Percentiles rank a stretch among this genome's conserved stretches.
phyloP scores from a whole-genome alignment of 371 early-diverging fungal species.

The Mucor plumbeus region DNA sequence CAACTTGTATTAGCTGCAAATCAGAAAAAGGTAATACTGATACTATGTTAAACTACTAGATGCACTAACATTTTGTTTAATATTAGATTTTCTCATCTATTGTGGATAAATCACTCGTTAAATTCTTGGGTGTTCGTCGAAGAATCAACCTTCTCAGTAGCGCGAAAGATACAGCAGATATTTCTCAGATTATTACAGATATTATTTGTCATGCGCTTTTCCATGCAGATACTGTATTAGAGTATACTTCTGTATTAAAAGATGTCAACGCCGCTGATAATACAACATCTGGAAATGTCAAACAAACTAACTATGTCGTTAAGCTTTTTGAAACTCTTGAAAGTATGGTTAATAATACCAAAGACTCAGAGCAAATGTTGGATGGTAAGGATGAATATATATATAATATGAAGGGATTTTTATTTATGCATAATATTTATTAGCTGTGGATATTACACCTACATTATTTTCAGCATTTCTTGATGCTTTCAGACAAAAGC shows the following conservation, averaged over 20 bases:
- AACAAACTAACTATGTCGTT: constrained; percentile 38
- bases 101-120: constrained; percentile 33
- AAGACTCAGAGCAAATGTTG: constrained; percentile 19
- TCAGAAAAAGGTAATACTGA: constrained; percentile 44
- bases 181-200: constrained; percentile 23
- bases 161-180: background rate
- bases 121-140: constrained; percentile 31
- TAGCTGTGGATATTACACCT: constrained; percentile 39
- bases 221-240: constrained; percentile 48
- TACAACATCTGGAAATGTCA: background rate
- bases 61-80: background rate
- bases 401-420: background rate
- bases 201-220: constrained; percentile 40
- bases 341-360: constrained; percentile 19
- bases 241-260: constrained; percentile 45
- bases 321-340: constrained; percentile 47
- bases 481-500: constrained; percentile 37
- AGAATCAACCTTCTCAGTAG: constrained; percentile 10
- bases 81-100: constrained; percentile 40
- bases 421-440: background rate
- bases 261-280: constrained; percentile 13
- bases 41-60: background rate
- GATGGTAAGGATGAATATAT: constrained; percentile 34
- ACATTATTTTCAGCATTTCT: constrained; percentile 39
- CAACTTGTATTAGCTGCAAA: constrained; percentile 44